Base-by-base conservation (phyloP, 2,329 filamentous ascomycete genomes). In the Aspergillus glaucus region DNA sequence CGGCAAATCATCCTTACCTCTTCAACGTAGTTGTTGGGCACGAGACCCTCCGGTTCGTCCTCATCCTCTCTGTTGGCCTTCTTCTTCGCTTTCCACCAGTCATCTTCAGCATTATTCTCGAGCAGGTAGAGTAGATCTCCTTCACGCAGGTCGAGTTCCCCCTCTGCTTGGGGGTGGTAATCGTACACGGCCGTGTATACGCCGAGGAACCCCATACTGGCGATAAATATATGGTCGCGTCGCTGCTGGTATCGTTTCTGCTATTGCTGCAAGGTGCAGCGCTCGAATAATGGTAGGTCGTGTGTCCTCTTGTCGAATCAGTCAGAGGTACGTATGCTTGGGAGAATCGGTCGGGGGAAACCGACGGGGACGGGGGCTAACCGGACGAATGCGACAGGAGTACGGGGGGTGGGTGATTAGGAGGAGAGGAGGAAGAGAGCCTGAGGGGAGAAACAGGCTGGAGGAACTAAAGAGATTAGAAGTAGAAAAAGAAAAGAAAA, bases 71-170 rank as follows among this genome's bases (percentile, higher is more conserved):
- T 79, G 28, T 80, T 81, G 55, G 90, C 89, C 74, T 85, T 88
- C 78, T 94, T 95, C 77, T 95, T 95, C 43, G 87, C 89, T 69
- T 85, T 93, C 93, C 93, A 97, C 93, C 93, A 97, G 66, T 89
- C 83, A 67, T 87, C 85, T 14, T 87, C 84, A 45, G 73, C 67
- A 55, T 82, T 86, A 74, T 94, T 94, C 62, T 95, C 88, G 49
- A 95, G 73, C 50, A 96, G 79, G 70, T 91, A 96, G 51, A 97
- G 81, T 54, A 96, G 68, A 71, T 96, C 92, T 50, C 90, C 90
- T 64, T 96, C 91, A 48, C 74, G 76, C 61, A 97, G 87, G 55
- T 85, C 79, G 52, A 97, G 79, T 79, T 97, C 92, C 56, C 87
- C 87, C 62, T 88, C 86, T 60, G 83, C 84, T 70, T 94, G 89